Evolutionary conservation across 2,329 filamentous ascomycete species (phyloP), one percentile per base, ranked within the genome.

Genomic region (Fonsecaea pedrosoi): DNA sequence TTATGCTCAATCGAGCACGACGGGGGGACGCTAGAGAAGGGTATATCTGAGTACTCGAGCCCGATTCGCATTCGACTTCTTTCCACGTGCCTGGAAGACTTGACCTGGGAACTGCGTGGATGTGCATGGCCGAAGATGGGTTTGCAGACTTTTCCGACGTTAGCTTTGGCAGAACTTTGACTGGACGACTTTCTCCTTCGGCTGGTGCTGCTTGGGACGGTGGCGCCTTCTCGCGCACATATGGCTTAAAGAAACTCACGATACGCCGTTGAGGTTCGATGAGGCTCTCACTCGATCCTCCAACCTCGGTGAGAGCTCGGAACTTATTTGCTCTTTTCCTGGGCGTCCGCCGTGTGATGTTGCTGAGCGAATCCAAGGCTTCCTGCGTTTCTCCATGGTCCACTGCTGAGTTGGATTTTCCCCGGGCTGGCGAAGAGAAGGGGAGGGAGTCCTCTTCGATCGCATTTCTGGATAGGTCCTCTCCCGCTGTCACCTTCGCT

Each of bases 31-130:
- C 32, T 32, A 25, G 34, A n/a, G 58, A 53, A 15, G 38, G 18
- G n/a, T 34, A 38, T 34, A 21, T 40, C 45, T 21, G 61, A 38
- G n/a, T 37, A 45, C 9, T 61, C 35, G 54, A 73, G 71, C 45
- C 67, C 60, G 50, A 70, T 67, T 57, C 60, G 34, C 37, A 21
- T 6, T 71, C 70, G 12, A 73, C 56, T 62, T 74, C 72, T 64
- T 74, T 76, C 75, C 76, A 79, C 2, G 73, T 72, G 2, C 78
- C 78, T 5, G 74, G 75, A 32, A 79, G 68, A 67, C 75, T 77
- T 12, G 78, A 74, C n/a, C 78, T 69, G 3, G 74, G 65, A 37
- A 75, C 67, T 6, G 76, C 73, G 50, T 69, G 74, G 54, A 73
- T 70, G 42, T 70, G 67, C 32, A 45, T 10, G 37, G 34, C 32